phyloP scores from a whole-genome alignment of 352 stramenopile species.

The Globisporangium irregulare region DNA sequence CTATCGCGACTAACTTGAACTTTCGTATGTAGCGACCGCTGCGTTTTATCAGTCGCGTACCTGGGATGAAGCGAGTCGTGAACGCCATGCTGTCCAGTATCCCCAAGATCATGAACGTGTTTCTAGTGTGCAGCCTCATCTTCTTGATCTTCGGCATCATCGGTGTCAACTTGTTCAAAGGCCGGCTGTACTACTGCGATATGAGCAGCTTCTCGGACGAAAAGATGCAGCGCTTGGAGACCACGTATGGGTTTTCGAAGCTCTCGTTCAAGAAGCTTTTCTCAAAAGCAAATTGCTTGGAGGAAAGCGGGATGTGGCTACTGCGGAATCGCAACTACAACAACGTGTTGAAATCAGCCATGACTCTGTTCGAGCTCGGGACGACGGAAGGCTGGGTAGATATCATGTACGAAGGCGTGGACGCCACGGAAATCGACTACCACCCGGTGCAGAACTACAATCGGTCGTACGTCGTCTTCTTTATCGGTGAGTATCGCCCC shows the following conservation, averaged over 20 bases:
- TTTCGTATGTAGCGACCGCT: constrained; percentile 36
- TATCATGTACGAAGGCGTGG: constrained; percentile 78
- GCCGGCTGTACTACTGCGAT: constrained; percentile 69
- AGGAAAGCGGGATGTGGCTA: constrained; percentile 27
- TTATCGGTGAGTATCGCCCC: constrained; percentile 38
- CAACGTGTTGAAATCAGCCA: constrained; percentile 52
- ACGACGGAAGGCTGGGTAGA: constrained; percentile 83
- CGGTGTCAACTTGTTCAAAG: constrained; percentile 79
- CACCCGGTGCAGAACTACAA: constrained; percentile 78
- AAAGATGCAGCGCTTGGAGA: constrained; percentile 22
- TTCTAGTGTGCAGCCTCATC: constrained; percentile 86
- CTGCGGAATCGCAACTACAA: constrained; percentile 55
- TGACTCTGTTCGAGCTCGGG: constrained; percentile 83
- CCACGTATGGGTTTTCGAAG: constrained; percentile 33
- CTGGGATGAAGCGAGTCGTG: constrained; percentile 74
- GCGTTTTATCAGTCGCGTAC: constrained; percentile 61
- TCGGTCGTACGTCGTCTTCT: constrained; percentile 64
- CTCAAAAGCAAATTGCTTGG: constrained; percentile 30
- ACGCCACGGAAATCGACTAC: constrained; percentile 57
- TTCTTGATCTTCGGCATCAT: constrained; percentile 85
- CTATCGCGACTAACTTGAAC: background rate
- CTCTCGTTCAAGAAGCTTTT: constrained; percentile 45
- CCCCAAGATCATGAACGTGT: constrained; percentile 72
- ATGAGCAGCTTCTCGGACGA: constrained; percentile 34
- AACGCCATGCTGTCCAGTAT: constrained; percentile 74